Conservation (phyloP, 768 basidiomycete genomes). For the Mycena haematopus region DNA sequence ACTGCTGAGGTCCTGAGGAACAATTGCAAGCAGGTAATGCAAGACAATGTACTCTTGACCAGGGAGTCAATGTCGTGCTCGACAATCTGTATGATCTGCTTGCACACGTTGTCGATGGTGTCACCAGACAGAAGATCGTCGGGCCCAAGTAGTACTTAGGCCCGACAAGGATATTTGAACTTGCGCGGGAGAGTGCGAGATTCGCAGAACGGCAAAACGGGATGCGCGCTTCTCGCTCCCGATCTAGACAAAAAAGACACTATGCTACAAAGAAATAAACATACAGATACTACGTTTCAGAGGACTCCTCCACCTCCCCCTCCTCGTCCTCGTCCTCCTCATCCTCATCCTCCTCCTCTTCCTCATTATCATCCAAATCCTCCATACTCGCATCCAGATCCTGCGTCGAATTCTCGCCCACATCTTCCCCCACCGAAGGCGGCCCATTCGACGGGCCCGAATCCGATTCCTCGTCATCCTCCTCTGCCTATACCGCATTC, state of each 20-base stretch:
- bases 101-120: no score
- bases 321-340: conserved; percentile 46
- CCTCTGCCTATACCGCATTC: conserved; percentile 54
- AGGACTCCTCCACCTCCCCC: conserved; percentile 38
- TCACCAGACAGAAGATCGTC: no score
- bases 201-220: no score
- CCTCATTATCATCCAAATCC: conserved; percentile 54
- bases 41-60: no score
- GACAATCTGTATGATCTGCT: no score
- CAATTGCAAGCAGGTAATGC: no score
- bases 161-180: no score
- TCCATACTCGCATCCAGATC: conserved; percentile 74
- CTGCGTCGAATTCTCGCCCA: conserved; percentile 55
- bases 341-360: conserved; percentile 44
- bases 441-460: conserved; percentile 49
- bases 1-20: no score
- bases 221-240: no score
- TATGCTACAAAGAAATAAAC: conserved; percentile 5
- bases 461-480: conserved; percentile 55
- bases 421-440: conserved; percentile 52
- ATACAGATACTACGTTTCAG: conserved; percentile 14
- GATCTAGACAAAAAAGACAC: neutral
- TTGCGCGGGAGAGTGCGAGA: no score
- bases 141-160: no score
- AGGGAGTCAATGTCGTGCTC: no score